phyloP scores from a whole-genome alignment of 2,329 filamentous ascomycete genomes.

The Plectosphaerella sp. region DNA sequence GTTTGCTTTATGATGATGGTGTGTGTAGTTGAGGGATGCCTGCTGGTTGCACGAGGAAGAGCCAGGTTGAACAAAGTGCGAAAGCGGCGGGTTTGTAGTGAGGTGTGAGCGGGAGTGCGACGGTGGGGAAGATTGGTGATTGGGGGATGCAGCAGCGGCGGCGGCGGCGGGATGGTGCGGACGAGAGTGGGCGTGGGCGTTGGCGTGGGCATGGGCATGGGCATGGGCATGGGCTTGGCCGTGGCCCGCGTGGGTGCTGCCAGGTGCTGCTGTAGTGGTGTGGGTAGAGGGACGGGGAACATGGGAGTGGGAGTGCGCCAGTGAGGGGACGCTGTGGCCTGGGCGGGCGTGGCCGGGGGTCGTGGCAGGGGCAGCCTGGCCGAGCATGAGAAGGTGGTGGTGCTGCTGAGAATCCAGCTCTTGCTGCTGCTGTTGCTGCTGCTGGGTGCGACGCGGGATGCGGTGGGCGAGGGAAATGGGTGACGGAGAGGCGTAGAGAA shows the following conservation, averaged over 20 bases:
- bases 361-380: background rate
- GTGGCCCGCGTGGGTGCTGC: too few relatives aligned
- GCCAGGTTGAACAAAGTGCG: background rate
- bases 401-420: slow-evolving; percentile 16
- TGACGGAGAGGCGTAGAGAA: too few relatives aligned
- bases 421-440: slow-evolving; percentile 11
- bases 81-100: background rate
- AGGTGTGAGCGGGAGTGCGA: background rate
- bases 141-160: slow-evolving; percentile 5
- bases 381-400: background rate
- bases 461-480: too few relatives aligned
- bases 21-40: background rate
- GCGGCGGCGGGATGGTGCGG: background rate
- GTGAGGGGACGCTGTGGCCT: background rate
- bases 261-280: too few relatives aligned
- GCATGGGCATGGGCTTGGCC: background rate
- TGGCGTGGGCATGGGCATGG: background rate
- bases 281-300: background rate
- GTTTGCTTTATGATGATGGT: slow-evolving; percentile 1
- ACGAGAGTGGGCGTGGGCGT: background rate
- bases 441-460: background rate
- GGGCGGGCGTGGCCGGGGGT: background rate
- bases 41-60: slow-evolving; percentile 1
- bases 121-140: slow-evolving; percentile 4
- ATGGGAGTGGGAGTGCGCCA: slow-evolving; percentile 1